Base-by-base conservation (phyloP, 2,329 filamentous ascomycete genomes). In the Cryoendolithus antarcticus region DNA sequence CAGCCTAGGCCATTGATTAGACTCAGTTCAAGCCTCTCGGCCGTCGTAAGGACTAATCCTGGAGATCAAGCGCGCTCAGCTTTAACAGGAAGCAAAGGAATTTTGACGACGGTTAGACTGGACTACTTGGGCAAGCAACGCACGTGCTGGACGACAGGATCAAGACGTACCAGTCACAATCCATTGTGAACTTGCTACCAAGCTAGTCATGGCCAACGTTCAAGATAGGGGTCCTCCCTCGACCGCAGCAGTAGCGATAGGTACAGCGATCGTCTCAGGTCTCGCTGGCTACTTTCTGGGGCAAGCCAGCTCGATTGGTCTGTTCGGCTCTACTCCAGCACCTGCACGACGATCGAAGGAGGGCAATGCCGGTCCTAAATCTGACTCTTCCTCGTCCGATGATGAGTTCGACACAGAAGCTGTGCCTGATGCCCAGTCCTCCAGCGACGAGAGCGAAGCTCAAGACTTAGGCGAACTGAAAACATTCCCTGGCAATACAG, bases 241-340 rank as follows among this genome's bases (percentile, higher is more conserved):
- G 3, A 70, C 69, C 8, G 62, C 65, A 9, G 72, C 75, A 44
- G 69, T 86, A 41, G 67, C 86, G 34, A 64, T 89, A 46, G 76
- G 79, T 39, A 86, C 84, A 11, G 78, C 79, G 47, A 72, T 93
- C 45, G 65, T 89, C 41, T 74, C 80, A 46, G 77, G 83, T 49
- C 59, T 91, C 39, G 73, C 76, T 1, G 88, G 88, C 52, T 93
- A 89, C 63, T 75, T 86, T 51, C 60, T 77, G 43, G 75, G 75
- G 40, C 71, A 75, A 56, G 76, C 71, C 11, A 70, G 74, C 12
- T 74, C 73, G 30, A 72, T 94, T 9, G 86, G 84, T 46, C 65
- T 93, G 44, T 86, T 86, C 62, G 71, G 77, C n/a, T 46, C 40
- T 38, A 64, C 70, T 13, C 41, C 47, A 33, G 39, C 37, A 7